Percentiles rank a stretch among this genome's conserved stretches.
phyloP scores from a whole-genome alignment of 2,329 filamentous ascomycete genomes.

The Hypoxylon sp. region DNA sequence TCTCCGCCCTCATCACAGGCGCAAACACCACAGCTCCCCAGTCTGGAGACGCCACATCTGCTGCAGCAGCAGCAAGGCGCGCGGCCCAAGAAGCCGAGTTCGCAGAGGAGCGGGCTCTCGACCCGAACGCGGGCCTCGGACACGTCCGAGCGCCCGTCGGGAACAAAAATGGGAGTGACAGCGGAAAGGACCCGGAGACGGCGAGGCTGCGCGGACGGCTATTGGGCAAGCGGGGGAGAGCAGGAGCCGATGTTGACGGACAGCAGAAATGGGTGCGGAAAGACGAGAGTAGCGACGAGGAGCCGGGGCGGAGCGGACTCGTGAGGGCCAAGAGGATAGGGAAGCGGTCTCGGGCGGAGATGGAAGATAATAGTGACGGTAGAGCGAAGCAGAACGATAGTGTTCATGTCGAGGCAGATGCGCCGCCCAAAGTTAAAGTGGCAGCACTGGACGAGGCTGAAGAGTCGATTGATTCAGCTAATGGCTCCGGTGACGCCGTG shows the following conservation, averaged over 20 bases:
- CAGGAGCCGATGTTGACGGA: background rate
- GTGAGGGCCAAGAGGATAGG: constrained; percentile 51
- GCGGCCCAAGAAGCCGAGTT: constrained; percentile 44
- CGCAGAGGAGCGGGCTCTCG: constrained; percentile 46
- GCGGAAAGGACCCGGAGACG: constrained; percentile 43
- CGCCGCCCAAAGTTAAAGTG: background rate
- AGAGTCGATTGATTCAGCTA: background rate
- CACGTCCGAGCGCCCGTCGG: constrained; percentile 14
- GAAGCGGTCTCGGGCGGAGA: constrained; percentile 30
- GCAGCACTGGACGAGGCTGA: background rate
- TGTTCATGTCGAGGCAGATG: background rate
- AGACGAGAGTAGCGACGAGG: constrained; percentile 51
- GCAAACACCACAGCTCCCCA: background rate
- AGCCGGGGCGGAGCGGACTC: constrained; percentile 53
- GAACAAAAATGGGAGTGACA: constrained; percentile 18
- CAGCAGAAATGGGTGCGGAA: constrained; percentile 36
- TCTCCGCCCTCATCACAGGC: constrained; percentile 35
- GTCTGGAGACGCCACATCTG: background rate
- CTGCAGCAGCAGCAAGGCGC: constrained; percentile 30
- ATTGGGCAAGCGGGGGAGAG: constrained; percentile 44
- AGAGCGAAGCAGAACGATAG: background rate
- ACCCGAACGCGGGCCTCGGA: constrained; percentile 51
- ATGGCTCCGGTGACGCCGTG: constrained; percentile 2
- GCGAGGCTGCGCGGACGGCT: constrained; percentile 46
- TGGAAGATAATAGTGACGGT: constrained; percentile 3